A percentile compares a stretch with the other conserved stretches of the same genome.
Evolutionary conservation across 148 eudicot species (phyloP).

Genomic region (Amaranthus hypochondriacus): DNA sequence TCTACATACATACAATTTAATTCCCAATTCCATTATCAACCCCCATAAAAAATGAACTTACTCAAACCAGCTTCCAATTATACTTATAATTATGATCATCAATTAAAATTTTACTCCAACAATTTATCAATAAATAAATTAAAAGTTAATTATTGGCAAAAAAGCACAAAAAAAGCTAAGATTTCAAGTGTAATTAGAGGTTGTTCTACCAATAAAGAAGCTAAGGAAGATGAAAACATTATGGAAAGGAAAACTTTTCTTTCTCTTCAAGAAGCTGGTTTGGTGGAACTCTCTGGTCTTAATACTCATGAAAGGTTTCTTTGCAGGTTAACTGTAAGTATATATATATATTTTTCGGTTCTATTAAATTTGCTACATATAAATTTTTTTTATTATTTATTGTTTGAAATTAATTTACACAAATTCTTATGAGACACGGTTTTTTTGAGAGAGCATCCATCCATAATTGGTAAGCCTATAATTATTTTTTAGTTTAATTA

Average conservation of each 20-base stretch:
- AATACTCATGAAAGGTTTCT: conserved; percentile 78
- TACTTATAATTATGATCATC: not conserved
- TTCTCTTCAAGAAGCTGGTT: conserved; percentile 85
- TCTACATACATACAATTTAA: not conserved
- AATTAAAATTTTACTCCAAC: conserved; percentile 12
- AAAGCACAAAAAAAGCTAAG: not conserved
- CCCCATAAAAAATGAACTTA: conserved; percentile 15
- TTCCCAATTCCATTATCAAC: not conserved
- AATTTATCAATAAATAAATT: not conserved
- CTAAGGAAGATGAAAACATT: conserved; percentile 23
- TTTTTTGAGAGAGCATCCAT: too few relatives aligned
- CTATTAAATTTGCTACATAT: too few relatives aligned
- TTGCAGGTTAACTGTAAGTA: conserved; percentile 74
- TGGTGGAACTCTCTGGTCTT: conserved; percentile 75
- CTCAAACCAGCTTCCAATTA: conserved; percentile 3
- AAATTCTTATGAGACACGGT: not conserved
- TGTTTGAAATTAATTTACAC: not conserved
- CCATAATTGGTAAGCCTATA: too few relatives aligned
- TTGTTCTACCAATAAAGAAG: not conserved
- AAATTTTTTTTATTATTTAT: not conserved
- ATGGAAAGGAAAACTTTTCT: conserved; percentile 33
- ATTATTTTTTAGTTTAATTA: too few relatives aligned
- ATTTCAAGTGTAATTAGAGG: conserved; percentile 30
- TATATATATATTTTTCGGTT: too few relatives aligned
- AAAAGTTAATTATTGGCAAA: not conserved